Percentiles rank a stretch among this genome's conserved stretches.
Evolutionary conservation across 2,329 filamentous ascomycete genomes (phyloP).

Genomic region (Seiridium cupressi): DNA sequence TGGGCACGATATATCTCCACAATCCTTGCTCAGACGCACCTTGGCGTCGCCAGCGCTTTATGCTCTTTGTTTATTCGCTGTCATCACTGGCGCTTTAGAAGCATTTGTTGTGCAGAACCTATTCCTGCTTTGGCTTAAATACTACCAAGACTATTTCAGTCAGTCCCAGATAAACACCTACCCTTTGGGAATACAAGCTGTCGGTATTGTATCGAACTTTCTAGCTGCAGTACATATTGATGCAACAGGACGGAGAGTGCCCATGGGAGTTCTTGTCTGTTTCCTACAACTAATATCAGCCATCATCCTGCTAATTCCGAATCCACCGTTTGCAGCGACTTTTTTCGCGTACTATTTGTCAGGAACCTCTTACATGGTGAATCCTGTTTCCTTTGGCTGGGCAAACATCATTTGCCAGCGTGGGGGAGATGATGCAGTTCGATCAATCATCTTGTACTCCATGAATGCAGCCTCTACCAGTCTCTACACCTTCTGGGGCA

Average conservation of each 20-base stretch:
- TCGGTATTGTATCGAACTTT: constrained; percentile 35
- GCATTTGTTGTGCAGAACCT: constrained; percentile 23
- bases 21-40: constrained; percentile 25
- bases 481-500: constrained; percentile 44
- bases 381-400: constrained; percentile 36
- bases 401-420: constrained; percentile 34
- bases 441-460: constrained; percentile 35
- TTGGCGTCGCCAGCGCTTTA: constrained; percentile 28
- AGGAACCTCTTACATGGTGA: constrained; percentile 37
- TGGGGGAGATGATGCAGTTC: constrained; percentile 36
- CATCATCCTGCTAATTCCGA: constrained; percentile 30
- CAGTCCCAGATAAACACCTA: constrained; percentile 32
- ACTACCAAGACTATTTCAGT: constrained; percentile 15
- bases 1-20: constrained; percentile 30
- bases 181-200: constrained; percentile 33
- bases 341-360: constrained; percentile 36
- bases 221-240: constrained; percentile 25
- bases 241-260: constrained; percentile 14
- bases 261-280: constrained; percentile 31
- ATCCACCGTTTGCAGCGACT: constrained; percentile 26
- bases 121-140: constrained; percentile 24
- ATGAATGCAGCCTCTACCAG: constrained; percentile 38
- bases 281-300: constrained; percentile 30
- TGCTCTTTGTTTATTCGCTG: constrained; percentile 35
- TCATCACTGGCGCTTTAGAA: constrained; percentile 31